These are phyloP conservation scores for Solanum verrucosum DNA, from an alignment of 257 asterid genomes.

Conservation along the genomic window DNA sequence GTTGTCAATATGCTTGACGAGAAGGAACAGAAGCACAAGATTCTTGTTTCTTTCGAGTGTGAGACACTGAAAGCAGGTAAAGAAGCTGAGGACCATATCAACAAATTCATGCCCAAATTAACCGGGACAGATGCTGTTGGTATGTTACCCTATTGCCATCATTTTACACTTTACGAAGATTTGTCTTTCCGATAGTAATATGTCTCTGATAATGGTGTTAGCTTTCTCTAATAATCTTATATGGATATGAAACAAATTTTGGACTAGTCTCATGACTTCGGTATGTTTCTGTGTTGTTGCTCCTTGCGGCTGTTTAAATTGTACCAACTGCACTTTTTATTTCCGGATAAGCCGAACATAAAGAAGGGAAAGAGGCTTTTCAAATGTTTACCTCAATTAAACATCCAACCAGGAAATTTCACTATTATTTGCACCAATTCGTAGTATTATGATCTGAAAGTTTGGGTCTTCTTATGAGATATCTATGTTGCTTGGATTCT, in stretches of 20 bases:
- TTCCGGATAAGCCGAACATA: background rate
- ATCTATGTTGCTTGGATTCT: background rate
- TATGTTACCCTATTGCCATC: constrained; percentile 14
- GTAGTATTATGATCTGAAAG: background rate
- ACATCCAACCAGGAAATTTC: background rate
- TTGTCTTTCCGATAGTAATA: background rate
- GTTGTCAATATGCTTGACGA: constrained; percentile 78
- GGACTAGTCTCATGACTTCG: background rate
- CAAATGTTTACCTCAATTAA: background rate
- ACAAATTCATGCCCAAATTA: constrained; percentile 87
- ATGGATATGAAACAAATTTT: background rate
- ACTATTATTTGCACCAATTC: background rate
- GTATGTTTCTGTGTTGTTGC: background rate
- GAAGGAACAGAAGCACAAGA: constrained; percentile 42
- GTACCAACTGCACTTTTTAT: background rate
- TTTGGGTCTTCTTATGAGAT: background rate
- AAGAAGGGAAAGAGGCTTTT: background rate
- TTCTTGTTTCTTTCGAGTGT: constrained; percentile 69
- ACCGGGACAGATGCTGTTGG: constrained; percentile 90
- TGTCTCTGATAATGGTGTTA: background rate
- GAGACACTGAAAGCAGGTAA: constrained; percentile 86
- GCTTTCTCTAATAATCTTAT: background rate
- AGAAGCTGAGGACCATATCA: constrained; percentile 89
- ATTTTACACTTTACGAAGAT: background rate
- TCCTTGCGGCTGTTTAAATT: background rate